A percentile compares a stretch with the other conserved stretches of the same genome.
Evolutionary conservation across 1,284 basidiomycete species (phyloP).

Genomic region (Laetiporus sulphureus): DNA sequence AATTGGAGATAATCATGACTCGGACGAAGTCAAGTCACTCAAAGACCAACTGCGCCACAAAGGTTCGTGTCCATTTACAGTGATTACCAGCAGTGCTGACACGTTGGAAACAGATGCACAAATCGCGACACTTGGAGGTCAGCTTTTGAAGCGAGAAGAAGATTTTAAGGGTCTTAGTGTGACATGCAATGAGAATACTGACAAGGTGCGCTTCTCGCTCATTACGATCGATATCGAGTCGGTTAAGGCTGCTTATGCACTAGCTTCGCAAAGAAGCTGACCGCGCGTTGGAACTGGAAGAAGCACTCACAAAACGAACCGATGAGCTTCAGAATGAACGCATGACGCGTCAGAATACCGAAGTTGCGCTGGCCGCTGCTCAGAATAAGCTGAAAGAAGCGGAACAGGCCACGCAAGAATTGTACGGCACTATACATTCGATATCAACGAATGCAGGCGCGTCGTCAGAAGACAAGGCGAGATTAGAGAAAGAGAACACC

Average conservation of each 20-base stretch:
- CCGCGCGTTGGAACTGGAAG: slow-evolving; percentile 49
- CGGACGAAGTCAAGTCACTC: slow-evolving; percentile 48
- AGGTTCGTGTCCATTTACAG: slow-evolving; percentile 32
- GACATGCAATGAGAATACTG: slow-evolving; percentile 48
- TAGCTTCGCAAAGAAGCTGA: slow-evolving; percentile 57
- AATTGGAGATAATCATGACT: slow-evolving; percentile 53
- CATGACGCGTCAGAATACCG: slow-evolving; percentile 45
- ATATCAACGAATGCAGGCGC: slow-evolving; percentile 48
- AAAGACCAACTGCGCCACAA: slow-evolving; percentile 57
- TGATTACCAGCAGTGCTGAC: background rate
- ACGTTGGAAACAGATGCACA: slow-evolving; percentile 17
- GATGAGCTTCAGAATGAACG: slow-evolving; percentile 54
- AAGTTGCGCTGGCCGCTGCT: slow-evolving; percentile 39
- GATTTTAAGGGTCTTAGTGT: slow-evolving; percentile 48
- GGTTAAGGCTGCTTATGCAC: background rate
- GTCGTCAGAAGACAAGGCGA: slow-evolving; percentile 34
- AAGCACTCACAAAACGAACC: slow-evolving; percentile 37
- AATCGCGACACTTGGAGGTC: slow-evolving; percentile 49
- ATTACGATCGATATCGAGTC: slow-evolving; percentile 7
- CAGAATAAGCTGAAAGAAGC: slow-evolving; percentile 45
- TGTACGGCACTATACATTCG: slow-evolving; percentile 52
- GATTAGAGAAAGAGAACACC: slow-evolving; percentile 48
- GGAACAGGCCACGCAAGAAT: slow-evolving; percentile 42
- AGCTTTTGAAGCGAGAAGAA: slow-evolving; percentile 45
- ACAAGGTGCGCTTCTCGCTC: slow-evolving; percentile 48